Evolutionary conservation across 2,329 filamentous ascomycete species (phyloP), one percentile per base, ranked within the genome.

Genomic region (Aspergillus pseudoterreus): DNA sequence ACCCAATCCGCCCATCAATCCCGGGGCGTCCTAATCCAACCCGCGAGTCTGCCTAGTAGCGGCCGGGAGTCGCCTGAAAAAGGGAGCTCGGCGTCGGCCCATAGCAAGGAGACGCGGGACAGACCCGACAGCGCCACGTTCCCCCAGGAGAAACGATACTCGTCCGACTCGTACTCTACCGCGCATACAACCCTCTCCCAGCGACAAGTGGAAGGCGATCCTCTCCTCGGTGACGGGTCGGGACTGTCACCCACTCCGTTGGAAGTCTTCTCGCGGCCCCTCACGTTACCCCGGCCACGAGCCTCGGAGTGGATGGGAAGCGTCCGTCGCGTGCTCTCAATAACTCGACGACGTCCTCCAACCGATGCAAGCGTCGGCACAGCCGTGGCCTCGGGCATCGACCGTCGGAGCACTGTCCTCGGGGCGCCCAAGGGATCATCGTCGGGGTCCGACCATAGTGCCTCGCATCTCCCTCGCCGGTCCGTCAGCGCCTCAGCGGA

Each of bases 301-400:
- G 82, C 64, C 79, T 85, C 71, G 71, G 80, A 80, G 21, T 89
- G 86, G 84, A 73, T 91, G 10, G 86, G 86, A 19, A 88, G 83
- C 44, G 68, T 91, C 17, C 78, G 82, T 15, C 79, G 85, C 35
- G 85, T 85, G 10, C 82, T 89, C 38, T 78, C 78, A 4, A 66
- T 71, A 43, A 67, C 70, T 51, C 69, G 57, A 61, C 63, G 59
- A 60, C 59, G 58, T 48, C 59, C 62, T 41, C 56, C 56, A 45
- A 47, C 50, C 22, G 59, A 63, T 12, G 38, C 54, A 11, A 55
- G 50, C 22, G 52, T 56, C 6, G 59, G 19, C 12, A 22, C 60
- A 0, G 54, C 56, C 2, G 44, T 58, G 1, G 64, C 63, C 3
- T 70, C 66, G 6, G 62, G 66, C n/a, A 56, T 67, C 32, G 61